Evolutionary conservation across 805 yeast species (phyloP).

Genomic region (Metschnikowia dekortorum): DNA sequence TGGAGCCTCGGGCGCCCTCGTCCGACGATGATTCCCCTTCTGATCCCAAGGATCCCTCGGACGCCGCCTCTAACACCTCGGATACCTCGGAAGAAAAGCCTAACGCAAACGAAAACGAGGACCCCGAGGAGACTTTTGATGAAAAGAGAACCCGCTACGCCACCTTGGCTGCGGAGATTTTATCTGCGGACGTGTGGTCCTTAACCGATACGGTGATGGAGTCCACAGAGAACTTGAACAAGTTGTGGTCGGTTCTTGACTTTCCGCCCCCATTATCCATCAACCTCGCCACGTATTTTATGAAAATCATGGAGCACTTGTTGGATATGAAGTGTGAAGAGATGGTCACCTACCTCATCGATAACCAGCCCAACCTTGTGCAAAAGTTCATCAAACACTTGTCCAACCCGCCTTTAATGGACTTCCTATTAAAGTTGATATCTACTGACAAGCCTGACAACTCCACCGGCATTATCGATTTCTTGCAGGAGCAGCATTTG

Average conservation of each 20-base stretch:
- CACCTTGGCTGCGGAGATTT: constrained; percentile 72
- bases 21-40: neutral
- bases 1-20: neutral
- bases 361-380: constrained; percentile 39
- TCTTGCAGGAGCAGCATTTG: constrained; percentile 37
- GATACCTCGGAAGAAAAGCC: constrained; percentile 2
- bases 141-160: constrained; percentile 35
- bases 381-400: constrained; percentile 41
- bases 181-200: constrained; percentile 92
- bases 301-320: constrained; percentile 34
- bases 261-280: constrained; percentile 60
- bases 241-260: constrained; percentile 78
- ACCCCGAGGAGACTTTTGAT: constrained; percentile 20
- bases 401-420: constrained; percentile 45
- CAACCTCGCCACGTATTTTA: constrained; percentile 74
- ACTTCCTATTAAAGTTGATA: constrained; percentile 39
- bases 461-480: constrained; percentile 43
- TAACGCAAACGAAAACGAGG: constrained; percentile 9
- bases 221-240: constrained; percentile 55
- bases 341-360: constrained; percentile 41
- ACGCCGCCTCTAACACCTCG: neutral
- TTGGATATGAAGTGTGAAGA: constrained; percentile 47
- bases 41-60: neutral
- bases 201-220: constrained; percentile 87
- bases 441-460: constrained; percentile 46